Conservation (phyloP, 495 filamentous ascomycete species). For the Usnea hakonensis region DNA sequence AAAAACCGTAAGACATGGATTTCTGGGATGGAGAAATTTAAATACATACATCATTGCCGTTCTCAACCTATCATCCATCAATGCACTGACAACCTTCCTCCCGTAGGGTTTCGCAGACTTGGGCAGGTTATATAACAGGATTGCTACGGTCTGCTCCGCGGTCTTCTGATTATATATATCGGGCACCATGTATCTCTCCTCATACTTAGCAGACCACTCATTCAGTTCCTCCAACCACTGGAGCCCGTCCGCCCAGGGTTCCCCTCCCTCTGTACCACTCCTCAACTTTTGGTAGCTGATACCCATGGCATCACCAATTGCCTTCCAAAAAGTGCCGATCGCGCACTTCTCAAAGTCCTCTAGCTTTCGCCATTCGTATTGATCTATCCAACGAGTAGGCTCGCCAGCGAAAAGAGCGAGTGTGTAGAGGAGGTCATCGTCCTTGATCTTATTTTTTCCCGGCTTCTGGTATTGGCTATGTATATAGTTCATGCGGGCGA, state of each 20-base stretch:
- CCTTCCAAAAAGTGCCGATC: slow-evolving; percentile 58
- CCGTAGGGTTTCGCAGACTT: slow-evolving; percentile 39
- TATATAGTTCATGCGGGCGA: slow-evolving; percentile 61
- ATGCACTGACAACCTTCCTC: slow-evolving; percentile 43
- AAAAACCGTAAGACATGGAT: neutral
- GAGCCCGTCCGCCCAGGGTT: slow-evolving; percentile 52
- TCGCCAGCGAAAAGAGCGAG: slow-evolving; percentile 54
- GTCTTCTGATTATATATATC: slow-evolving; percentile 42
- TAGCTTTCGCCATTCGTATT: slow-evolving; percentile 56
- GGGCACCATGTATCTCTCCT: slow-evolving; percentile 51
- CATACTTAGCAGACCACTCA: slow-evolving; percentile 53
- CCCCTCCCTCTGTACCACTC: slow-evolving; percentile 14
- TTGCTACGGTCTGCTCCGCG: slow-evolving; percentile 48
- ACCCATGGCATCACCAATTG: slow-evolving; percentile 52
- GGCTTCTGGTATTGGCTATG: slow-evolving; percentile 51
- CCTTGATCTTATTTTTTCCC: slow-evolving; percentile 53
- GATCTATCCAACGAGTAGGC: slow-evolving; percentile 48
- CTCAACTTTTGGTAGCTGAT: slow-evolving; percentile 43
- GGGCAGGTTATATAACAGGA: slow-evolving; percentile 55
- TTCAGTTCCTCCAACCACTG: slow-evolving; percentile 58
- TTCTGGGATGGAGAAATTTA: neutral
- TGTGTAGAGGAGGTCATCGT: slow-evolving; percentile 62
- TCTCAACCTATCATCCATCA: slow-evolving; percentile 58
- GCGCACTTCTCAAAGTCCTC: slow-evolving; percentile 59
- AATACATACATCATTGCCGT: slow-evolving; percentile 54